Evolutionary conservation across 2,329 filamentous ascomycete genomes (phyloP).

Genomic region (Zasmidium angulare): DNA sequence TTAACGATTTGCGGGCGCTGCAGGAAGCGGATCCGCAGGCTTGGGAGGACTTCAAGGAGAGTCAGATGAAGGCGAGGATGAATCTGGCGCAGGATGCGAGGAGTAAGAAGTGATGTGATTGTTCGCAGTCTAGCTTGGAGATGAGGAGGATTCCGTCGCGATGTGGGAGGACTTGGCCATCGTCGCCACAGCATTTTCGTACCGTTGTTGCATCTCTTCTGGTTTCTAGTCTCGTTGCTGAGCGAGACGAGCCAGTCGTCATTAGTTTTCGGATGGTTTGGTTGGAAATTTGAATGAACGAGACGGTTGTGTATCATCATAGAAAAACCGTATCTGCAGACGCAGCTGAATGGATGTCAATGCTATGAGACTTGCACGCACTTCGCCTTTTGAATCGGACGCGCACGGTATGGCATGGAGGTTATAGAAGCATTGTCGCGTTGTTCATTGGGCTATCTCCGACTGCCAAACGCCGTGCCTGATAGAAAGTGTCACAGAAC

Average conservation of each 20-base stretch:
- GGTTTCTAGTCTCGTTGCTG: too few species aligned
- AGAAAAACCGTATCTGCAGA: too few species aligned
- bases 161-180: too few species aligned
- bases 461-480: conserved; percentile 3
- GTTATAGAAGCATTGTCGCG: conserved; percentile 1
- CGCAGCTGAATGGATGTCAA: too few species aligned
- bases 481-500: conserved; percentile 2
- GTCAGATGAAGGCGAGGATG: conserved; percentile 36
- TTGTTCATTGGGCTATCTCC: conserved; percentile 4
- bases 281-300: not conserved
- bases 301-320: not conserved
- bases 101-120: too few species aligned
- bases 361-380: too few species aligned
- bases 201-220: too few species aligned
- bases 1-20: conserved; percentile 64
- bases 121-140: too few species aligned
- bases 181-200: too few species aligned
- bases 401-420: not conserved
- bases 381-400: not conserved
- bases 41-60: conserved; percentile 37
- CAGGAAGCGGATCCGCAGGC: conserved; percentile 41
- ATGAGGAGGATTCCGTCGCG: too few species aligned
- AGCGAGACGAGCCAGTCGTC: not conserved
- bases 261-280: not conserved
- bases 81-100: conserved; percentile 26